These are phyloP conservation scores for Eucalyptus brandiana DNA, from an alignment of 345 rosid species.

Conservation along the genomic window DNA sequence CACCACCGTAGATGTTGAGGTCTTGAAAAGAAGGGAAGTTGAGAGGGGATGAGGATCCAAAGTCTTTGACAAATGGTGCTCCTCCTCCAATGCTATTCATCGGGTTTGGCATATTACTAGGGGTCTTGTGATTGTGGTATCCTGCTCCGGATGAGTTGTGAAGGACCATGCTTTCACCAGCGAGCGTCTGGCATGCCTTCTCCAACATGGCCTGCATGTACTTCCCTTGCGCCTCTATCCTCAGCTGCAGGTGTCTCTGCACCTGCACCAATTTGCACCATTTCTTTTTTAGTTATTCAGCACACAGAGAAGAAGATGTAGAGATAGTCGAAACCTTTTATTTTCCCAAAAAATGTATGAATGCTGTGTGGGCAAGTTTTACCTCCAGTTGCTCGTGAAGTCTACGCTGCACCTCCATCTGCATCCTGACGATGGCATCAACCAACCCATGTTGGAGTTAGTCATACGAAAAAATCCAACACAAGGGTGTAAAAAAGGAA, in stretches of 20 bases:
- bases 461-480: background rate
- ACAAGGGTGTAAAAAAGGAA: background rate
- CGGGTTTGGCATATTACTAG: background rate
- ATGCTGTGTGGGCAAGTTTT: background rate
- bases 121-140: background rate
- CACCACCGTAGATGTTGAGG: conserved; percentile 73
- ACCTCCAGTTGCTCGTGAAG: conserved; percentile 98
- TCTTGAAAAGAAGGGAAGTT: conserved; percentile 86
- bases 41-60: conserved; percentile 9
- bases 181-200: conserved; percentile 93
- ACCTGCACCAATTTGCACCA: conserved; percentile 28
- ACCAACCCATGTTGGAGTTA: background rate
- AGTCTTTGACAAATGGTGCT: background rate
- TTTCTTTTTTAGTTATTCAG: background rate
- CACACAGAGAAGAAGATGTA: background rate
- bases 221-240: conserved; percentile 99
- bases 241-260: conserved; percentile 87
- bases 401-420: conserved; percentile 99
- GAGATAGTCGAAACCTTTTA: background rate
- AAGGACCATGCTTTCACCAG: conserved; percentile 43
- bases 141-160: conserved; percentile 20
- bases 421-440: conserved; percentile 72
- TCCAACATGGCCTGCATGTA: conserved; percentile 95
- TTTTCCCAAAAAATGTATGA: background rate
- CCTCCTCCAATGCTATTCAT: background rate